phyloP scores from a whole-genome alignment of 768 basidiomycete genomes.

The Lactarius indigo region DNA sequence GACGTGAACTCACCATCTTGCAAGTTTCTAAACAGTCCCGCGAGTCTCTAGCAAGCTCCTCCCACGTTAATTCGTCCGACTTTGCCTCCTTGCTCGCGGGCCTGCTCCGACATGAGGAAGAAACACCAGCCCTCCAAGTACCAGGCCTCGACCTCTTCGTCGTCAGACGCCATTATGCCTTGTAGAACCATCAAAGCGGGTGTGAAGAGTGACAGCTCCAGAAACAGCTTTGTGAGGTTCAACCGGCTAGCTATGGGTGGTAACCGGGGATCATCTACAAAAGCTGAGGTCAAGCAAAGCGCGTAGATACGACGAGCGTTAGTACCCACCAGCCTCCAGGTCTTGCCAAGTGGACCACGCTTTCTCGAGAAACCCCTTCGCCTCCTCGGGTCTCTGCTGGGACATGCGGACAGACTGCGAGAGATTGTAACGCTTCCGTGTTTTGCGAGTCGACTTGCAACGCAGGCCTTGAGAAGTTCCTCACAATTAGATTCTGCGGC shows the following conservation, averaged over 20 bases:
- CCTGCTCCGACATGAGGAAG: slow-evolving; percentile 75
- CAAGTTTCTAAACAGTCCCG: slow-evolving; percentile 83
- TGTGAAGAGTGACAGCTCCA: slow-evolving; percentile 69
- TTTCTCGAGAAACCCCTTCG: slow-evolving; percentile 61
- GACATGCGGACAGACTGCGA: slow-evolving; percentile 89
- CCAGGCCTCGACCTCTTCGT: slow-evolving; percentile 87
- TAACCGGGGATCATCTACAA: slow-evolving; percentile 57
- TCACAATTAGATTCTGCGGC: slow-evolving; percentile 82
- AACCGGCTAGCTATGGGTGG: slow-evolving; percentile 74
- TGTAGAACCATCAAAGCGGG: slow-evolving; percentile 74
- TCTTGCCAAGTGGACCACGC: slow-evolving; percentile 71
- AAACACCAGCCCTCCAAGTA: slow-evolving; percentile 95
- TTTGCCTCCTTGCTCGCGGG: slow-evolving; percentile 49
- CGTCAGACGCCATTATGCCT: slow-evolving; percentile 75
- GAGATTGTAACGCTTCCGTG: slow-evolving; percentile 70
- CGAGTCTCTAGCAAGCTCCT: slow-evolving; percentile 75
- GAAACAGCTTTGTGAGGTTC: slow-evolving; percentile 72
- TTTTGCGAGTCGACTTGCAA: slow-evolving; percentile 71
- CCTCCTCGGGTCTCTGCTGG: slow-evolving; percentile 80
- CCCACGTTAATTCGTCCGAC: slow-evolving; percentile 56
- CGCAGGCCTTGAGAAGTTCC: slow-evolving; percentile 65
- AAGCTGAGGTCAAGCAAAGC: not conserved
- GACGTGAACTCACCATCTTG: slow-evolving; percentile 51
- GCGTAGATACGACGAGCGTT: not conserved
- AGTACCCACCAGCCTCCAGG: slow-evolving; percentile 48